Base-by-base conservation (phyloP, 2,329 filamentous ascomycete species). In the Ceratocystis papillata region DNA sequence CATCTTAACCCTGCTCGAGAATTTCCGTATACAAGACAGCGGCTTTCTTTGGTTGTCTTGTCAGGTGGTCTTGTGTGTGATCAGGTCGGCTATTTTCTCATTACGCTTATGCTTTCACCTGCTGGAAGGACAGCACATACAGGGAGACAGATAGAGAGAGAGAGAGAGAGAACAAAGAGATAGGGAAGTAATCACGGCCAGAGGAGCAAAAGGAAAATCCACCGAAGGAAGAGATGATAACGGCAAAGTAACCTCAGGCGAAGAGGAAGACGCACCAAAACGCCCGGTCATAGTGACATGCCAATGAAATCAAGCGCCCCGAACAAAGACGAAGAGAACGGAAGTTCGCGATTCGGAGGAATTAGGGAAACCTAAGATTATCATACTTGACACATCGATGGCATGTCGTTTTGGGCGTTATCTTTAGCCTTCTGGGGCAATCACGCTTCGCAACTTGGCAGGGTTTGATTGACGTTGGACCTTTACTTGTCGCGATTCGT, bases 51-150 rank as follows among this genome's bases (percentile, higher is more conserved):
- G 55, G 22, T 6, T 30, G 53, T 17, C 30, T 37, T 33, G 17
- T n/a, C 25, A 33, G n/a, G 55, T 22, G 22, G 5, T 22, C 1
- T 20, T 20, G 46, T 33, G 28, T 33, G 55, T 59, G 55, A 2
- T 33, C 5, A 30, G 33, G 55, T 59, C 28, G 55, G 55, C 55
- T 33, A 37, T 15, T 17, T 59, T 33, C 55, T 59, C 55, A 59
- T 59, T 59, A 33, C 55, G 55, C 55, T 59, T 59, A 37, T 59
- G 25, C 50, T 5, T 48, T 17, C 45, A 20, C 44, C 17, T 45
- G 17, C 44, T 45, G 17, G 44, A 6, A 45, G 17, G 44, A 6
- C 15, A 48, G 20, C 37, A 48, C 46, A 22, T n/a, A 17, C 17
- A 48, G n/a, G 46, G n/a, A 48, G 17, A 48, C 44, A 45, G 8